These are phyloP conservation scores for Annulohypoxylon moriforme DNA, from an alignment of 495 filamentous ascomycete species.

Conservation along the genomic window DNA sequence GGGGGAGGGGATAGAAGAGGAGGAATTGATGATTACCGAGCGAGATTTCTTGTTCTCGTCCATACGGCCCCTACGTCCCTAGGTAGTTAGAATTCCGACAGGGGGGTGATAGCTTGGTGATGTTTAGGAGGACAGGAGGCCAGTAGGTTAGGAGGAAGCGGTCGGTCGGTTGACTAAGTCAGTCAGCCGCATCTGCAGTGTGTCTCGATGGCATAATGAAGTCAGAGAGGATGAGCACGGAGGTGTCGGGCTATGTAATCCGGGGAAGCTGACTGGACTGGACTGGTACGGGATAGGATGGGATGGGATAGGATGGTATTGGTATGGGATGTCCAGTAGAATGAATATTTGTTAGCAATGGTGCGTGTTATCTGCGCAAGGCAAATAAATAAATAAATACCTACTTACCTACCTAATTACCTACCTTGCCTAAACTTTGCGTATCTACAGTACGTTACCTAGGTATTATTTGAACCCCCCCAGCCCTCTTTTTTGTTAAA, in stretches of 20 bases:
- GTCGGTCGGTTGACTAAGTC: slow-evolving; percentile 10
- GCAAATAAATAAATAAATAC: slow-evolving; percentile 18
- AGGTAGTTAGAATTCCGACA: background rate
- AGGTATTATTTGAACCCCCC: background rate
- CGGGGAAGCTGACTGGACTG: slow-evolving; percentile 32
- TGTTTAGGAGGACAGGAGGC: background rate
- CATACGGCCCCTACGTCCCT: background rate
- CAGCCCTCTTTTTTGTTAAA: slow-evolving; percentile 26
- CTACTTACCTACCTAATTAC: background rate
- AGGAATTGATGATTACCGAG: slow-evolving; percentile 6
- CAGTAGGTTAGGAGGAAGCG: background rate
- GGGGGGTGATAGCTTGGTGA: background rate
- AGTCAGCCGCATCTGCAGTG: slow-evolving; percentile 23
- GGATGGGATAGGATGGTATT: background rate
- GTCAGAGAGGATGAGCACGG: slow-evolving; percentile 36
- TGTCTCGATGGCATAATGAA: slow-evolving; percentile 41
- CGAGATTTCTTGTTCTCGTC: background rate
- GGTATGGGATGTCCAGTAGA: background rate
- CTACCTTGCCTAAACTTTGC: background rate
- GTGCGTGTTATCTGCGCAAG: slow-evolving; percentile 17
- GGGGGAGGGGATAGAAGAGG: background rate
- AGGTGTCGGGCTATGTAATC: slow-evolving; percentile 43
- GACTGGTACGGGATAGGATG: too few relatives aligned
- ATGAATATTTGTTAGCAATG: slow-evolving; percentile 7
- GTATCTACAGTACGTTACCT: background rate